A percentile compares a stretch with the other conserved stretches of the same genome.
Evolutionary conservation across 768 basidiomycete species (phyloP).

Genomic region (Amyloporia xantha): DNA sequence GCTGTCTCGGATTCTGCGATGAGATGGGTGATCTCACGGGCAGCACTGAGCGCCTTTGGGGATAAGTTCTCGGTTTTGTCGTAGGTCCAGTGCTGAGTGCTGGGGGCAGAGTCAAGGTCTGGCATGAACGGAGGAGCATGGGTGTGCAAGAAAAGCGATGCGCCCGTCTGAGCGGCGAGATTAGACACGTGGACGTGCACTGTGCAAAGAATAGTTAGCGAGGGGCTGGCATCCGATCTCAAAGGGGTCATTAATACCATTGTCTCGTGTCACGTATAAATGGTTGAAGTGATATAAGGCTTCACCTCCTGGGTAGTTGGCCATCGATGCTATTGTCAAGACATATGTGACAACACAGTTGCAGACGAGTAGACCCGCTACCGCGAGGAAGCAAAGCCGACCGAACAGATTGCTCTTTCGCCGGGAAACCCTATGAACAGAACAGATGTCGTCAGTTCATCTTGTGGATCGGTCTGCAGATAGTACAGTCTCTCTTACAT

Average conservation of each 20-base stretch:
- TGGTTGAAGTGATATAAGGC: slow-evolving; percentile 62
- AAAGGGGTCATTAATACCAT: slow-evolving; percentile 23
- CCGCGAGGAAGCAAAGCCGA: slow-evolving; percentile 37
- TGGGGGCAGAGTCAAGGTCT: slow-evolving; percentile 11
- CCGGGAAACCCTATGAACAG: slow-evolving; percentile 33
- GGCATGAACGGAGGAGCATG: slow-evolving; percentile 48
- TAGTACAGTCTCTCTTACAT: too few species aligned
- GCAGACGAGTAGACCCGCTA: slow-evolving; percentile 39
- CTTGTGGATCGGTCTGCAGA: too few species aligned
- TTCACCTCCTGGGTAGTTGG: slow-evolving; percentile 87
- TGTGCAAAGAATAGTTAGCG: slow-evolving; percentile 10
- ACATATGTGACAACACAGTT: slow-evolving; percentile 52
- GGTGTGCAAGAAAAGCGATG: slow-evolving; percentile 78
- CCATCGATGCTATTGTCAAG: slow-evolving; percentile 49
- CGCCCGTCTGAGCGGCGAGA: slow-evolving; percentile 84
- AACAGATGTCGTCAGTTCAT: slow-evolving; percentile 2
- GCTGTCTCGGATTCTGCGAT: slow-evolving; percentile 40
- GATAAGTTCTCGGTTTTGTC: slow-evolving; percentile 74
- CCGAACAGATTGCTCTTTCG: slow-evolving; percentile 44
- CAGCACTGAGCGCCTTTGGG: slow-evolving; percentile 31
- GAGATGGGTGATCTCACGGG: slow-evolving; percentile 49
- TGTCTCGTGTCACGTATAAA: slow-evolving; percentile 29
- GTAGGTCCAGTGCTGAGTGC: slow-evolving; percentile 50
- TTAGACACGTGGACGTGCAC: slow-evolving; percentile 78
- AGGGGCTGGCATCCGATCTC: not conserved